Evolutionary conservation across 2,329 filamentous ascomycete species (phyloP).

Genomic region (Dichotomopilus funicola): DNA sequence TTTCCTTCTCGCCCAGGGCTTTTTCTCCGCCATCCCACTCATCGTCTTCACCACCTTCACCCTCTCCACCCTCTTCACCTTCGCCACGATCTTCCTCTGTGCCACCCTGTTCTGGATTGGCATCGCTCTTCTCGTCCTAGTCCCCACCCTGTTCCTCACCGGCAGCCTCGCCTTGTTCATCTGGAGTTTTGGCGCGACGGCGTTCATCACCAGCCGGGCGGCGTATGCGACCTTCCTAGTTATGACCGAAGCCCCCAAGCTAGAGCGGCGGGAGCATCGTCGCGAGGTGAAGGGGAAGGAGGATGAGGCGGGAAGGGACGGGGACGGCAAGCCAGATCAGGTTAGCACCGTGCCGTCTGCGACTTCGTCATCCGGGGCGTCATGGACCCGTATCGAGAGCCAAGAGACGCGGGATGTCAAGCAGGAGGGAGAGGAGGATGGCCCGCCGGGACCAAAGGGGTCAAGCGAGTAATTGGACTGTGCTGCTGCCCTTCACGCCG

Average conservation of each 20-base stretch:
- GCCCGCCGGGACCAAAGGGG: too few relatives aligned
- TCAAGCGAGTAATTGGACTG: background rate
- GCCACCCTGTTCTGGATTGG: constrained; percentile 64
- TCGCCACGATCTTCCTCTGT: constrained; percentile 53
- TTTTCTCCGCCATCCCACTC: constrained; percentile 61
- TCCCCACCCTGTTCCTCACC: constrained; percentile 63
- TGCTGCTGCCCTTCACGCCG: too few relatives aligned
- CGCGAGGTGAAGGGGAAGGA: too few relatives aligned
- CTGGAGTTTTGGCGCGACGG: constrained; percentile 61
- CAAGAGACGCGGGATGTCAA: background rate
- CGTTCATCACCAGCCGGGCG: constrained; percentile 47
- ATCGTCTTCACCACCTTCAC: constrained; percentile 63
- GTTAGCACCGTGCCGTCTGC: background rate
- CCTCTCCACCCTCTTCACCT: constrained; percentile 54
- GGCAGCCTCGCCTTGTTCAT: constrained; percentile 54
- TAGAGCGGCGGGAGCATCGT: background rate
- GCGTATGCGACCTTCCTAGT: constrained; percentile 32
- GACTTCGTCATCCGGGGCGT: background rate
- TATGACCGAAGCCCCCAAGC: background rate
- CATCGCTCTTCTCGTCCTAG: constrained; percentile 58
- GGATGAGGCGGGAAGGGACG: too few relatives aligned
- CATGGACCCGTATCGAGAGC: background rate
- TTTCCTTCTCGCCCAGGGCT: constrained; percentile 59
- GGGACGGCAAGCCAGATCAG: too few relatives aligned
- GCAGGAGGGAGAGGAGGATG: background rate